Evolutionary conservation across 768 basidiomycete genomes (phyloP).

Genomic region (Coprinopsis sp.): DNA sequence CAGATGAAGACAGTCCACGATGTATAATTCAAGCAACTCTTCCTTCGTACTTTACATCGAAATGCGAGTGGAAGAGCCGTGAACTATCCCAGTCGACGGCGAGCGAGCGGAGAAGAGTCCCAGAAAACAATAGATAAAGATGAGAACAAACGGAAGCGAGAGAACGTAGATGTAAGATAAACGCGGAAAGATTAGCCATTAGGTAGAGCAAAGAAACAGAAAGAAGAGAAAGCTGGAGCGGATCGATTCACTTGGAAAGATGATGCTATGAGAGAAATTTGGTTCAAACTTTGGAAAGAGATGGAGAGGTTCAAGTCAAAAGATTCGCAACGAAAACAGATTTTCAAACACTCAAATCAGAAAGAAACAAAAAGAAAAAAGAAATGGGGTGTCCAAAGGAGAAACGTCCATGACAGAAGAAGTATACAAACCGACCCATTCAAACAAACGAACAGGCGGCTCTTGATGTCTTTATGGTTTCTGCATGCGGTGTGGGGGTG

Average conservation of each 20-base stretch:
- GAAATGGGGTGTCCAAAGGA: not conserved
- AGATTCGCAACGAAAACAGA: not conserved
- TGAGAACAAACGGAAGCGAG: not conserved
- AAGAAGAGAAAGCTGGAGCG: too few species aligned
- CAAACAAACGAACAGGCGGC: too few species aligned
- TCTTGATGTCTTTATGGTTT: too few species aligned
- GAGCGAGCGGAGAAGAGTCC: not conserved
- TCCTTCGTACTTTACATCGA: too few species aligned
- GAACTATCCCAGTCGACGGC: too few species aligned
- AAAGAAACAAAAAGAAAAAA: not conserved
- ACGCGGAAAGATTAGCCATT: too few species aligned
- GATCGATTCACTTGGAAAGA: too few species aligned
- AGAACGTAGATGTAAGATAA: not conserved
- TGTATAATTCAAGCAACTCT: too few species aligned
- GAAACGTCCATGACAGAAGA: not conserved
- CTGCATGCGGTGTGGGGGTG: too few species aligned
- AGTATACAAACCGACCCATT: not conserved
- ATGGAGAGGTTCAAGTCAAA: conserved; percentile 1
- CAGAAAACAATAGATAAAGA: not conserved
- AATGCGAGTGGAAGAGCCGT: too few species aligned
- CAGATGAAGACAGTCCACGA: too few species aligned
- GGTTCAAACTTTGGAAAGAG: not conserved
- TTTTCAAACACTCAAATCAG: not conserved
- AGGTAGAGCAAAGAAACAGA: conserved; percentile 4
- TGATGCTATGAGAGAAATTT: too few species aligned